Evolutionary conservation across 2,329 filamentous ascomycete species (phyloP).

Genomic region (Curvularia spicifera): DNA sequence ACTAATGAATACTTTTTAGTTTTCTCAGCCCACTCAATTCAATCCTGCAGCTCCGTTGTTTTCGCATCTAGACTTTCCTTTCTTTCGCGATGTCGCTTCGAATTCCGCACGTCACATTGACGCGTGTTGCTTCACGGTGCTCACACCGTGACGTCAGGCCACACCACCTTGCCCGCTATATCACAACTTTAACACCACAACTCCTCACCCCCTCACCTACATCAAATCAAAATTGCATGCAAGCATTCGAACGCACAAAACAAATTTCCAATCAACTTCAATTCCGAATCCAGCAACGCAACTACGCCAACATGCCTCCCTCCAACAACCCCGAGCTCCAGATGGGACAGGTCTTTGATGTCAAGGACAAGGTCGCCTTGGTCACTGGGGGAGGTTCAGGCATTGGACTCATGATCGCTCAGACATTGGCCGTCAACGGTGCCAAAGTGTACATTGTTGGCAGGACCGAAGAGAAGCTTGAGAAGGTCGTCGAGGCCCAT

Average conservation of each 20-base stretch:
- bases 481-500: slow-evolving; percentile 54
- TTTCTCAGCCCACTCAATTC: not conserved
- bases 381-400: slow-evolving; percentile 56
- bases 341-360: slow-evolving; percentile 45
- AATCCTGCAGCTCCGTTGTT: not conserved
- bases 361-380: slow-evolving; percentile 51
- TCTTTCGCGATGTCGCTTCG: slow-evolving; percentile 12
- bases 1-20: not conserved
- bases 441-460: slow-evolving; percentile 58
- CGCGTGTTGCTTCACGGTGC: slow-evolving; percentile 22
- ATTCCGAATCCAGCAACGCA: slow-evolving; percentile 17
- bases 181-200: slow-evolving; percentile 19
- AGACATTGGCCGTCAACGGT: slow-evolving; percentile 56
- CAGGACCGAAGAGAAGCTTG: slow-evolving; percentile 56
- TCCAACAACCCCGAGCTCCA: slow-evolving; percentile 44
- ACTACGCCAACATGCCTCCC: slow-evolving; percentile 38
- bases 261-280: slow-evolving; percentile 23
- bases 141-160: slow-evolving; percentile 35
- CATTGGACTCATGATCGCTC: slow-evolving; percentile 57
- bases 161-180: slow-evolving; percentile 23
- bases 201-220: slow-evolving; percentile 6
- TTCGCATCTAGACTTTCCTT: not conserved
- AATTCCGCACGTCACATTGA: slow-evolving; percentile 29
- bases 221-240: slow-evolving; percentile 13
- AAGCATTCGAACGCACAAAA: slow-evolving; percentile 18